Percentiles rank a stretch among this genome's conserved stretches.
Conservation (phyloP, 768 basidiomycete genomes). For the Auriscalpium microsporum region DNA sequence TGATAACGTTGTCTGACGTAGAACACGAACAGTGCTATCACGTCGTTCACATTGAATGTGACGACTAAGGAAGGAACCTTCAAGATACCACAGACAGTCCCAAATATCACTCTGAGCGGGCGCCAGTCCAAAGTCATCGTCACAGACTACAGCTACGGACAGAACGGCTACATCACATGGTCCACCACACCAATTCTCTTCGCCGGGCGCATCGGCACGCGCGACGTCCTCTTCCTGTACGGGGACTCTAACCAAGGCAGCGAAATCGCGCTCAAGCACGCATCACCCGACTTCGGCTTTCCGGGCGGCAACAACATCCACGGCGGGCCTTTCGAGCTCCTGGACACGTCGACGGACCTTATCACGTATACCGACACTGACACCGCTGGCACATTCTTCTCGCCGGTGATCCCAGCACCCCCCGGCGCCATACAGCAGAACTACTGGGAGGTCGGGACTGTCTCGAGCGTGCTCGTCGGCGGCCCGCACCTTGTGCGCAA, state of each 20-base stretch:
- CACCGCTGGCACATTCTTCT: conserved; percentile 69
- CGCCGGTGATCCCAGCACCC: conserved; percentile 48
- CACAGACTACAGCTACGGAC: conserved; percentile 65
- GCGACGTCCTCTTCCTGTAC: conserved; percentile 34
- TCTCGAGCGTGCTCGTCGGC: conserved; percentile 48
- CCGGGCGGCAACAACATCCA: conserved; percentile 38
- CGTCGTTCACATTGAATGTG: conserved; percentile 52
- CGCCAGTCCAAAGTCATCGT: conserved; percentile 69
- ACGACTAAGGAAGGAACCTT: conserved; percentile 43
- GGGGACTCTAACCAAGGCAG: conserved; percentile 26
- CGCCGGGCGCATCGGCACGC: conserved; percentile 38
- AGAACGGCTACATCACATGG: conserved; percentile 46
- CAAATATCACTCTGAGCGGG: conserved; percentile 52
- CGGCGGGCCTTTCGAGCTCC: conserved; percentile 48
- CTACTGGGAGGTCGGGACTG: conserved; percentile 71
- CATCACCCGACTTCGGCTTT: conserved; percentile 32
- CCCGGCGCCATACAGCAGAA: conserved; percentile 37
- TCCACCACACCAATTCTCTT: conserved; percentile 71
- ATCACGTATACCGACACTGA: conserved; percentile 58
- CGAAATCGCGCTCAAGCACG: conserved; percentile 24
- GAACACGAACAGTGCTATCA: conserved; percentile 29
- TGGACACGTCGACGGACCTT: conserved; percentile 60
- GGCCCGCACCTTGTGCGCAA: conserved; percentile 41
- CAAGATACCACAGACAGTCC: conserved; percentile 46
- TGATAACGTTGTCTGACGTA: conserved; percentile 1